A percentile compares a stretch with the other conserved stretches of the same genome.
Conservation (phyloP, 176 grass and related monocot genomes). For the Typha latifolia region DNA sequence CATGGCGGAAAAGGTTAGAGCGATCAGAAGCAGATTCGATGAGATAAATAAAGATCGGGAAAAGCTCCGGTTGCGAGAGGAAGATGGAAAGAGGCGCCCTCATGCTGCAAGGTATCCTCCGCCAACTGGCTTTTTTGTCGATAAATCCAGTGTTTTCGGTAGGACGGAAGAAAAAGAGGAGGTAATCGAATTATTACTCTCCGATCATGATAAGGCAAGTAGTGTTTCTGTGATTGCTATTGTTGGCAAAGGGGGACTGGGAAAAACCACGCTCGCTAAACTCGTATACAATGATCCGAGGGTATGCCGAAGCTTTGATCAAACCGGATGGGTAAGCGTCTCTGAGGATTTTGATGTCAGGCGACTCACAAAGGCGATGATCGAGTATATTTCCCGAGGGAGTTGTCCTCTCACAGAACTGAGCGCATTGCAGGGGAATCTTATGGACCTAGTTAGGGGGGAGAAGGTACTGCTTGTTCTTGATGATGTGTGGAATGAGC, state of each 20-base stretch:
- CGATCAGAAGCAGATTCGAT: constrained; percentile 9
- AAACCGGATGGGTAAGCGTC: too few species aligned
- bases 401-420: background rate
- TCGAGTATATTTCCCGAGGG: constrained; percentile 15
- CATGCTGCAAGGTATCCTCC: too few species aligned
- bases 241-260: too few species aligned
- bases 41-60: constrained; percentile 13
- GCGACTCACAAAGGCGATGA: background rate
- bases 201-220: too few species aligned
- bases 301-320: too few species aligned
- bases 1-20: background rate
- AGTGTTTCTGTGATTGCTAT: too few species aligned
- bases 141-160: constrained; percentile 3
- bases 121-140: too few species aligned
- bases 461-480: background rate
- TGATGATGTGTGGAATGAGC: background rate
- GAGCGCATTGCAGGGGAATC: background rate
- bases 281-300: background rate
- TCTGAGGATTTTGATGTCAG: too few species aligned
- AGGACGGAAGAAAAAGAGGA: constrained; percentile 5
- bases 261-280: background rate
- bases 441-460: background rate
- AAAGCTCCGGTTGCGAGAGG: background rate
- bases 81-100: constrained; percentile 2
- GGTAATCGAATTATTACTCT: too few species aligned